Evolutionary conservation across 177 flowering plant genomes (phyloP), one percentile per base, ranked within the genome.

Genomic region (Vitis hybrid): DNA sequence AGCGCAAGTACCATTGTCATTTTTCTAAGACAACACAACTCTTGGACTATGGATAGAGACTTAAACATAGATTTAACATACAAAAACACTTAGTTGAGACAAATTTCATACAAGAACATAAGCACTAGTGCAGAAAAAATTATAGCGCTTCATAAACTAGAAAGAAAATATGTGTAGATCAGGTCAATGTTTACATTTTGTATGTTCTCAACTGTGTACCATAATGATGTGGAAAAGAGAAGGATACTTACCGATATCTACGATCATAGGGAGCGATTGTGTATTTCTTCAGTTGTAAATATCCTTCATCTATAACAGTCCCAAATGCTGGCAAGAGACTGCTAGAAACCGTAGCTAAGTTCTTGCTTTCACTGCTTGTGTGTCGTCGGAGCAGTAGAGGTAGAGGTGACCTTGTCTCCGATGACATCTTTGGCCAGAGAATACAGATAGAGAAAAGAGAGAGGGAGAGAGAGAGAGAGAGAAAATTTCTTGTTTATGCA

Each of bases 241-340:
- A 50, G 56, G 52, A 51, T 2, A 68, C 61, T 55, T 46, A 87
- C 97, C 95, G 69, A 72, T 90, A 92, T 77, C 97, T 81, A 15
- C 89, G 83, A 79, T 92, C 97, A 64, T 86, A 89, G 3, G 97
- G 97, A 68, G 86, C 95, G 56, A 92, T 86, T 0, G 84, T 76
- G 67, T 72, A 80, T 71, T 77, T 81, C 62, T 55, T 81, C 35
- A 85, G 78, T 0, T 68, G 74, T 9, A 79, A 59, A 65, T 83
- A 67, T 3, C 82, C 86, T 12, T 85, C 97, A 52, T 83, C 86
- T 35, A 87, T 76, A 9, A 76, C 77, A 12, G 89, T 89, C 49
- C 95, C 94, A 62, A 92, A 87, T 13, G 93, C 94, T 56, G 97
- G 94, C 74, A 92, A 81, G 30, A 92, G 77, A 70, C 90, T 88